A percentile compares a stretch with the other conserved stretches of the same genome.
Evolutionary conservation across 1,139 yeast genomes (phyloP).

Genomic region (Taiozyma sp.): DNA sequence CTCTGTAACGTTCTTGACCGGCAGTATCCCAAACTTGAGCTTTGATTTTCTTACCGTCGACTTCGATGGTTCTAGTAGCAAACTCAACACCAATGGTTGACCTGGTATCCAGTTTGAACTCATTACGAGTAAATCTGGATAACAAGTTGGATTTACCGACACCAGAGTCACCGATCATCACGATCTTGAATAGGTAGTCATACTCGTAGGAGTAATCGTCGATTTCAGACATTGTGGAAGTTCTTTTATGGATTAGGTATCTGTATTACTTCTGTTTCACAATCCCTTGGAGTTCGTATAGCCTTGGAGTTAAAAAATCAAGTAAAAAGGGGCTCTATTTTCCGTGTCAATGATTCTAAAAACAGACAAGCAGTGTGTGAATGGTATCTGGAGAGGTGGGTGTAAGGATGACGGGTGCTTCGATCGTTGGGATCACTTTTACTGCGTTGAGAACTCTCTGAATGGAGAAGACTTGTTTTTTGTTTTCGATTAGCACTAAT

Average conservation of each 20-base stretch:
- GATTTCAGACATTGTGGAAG: conserved; percentile 29
- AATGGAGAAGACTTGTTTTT: background rate
- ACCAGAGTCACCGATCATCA: conserved; percentile 94
- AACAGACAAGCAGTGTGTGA: background rate
- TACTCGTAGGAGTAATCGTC: conserved; percentile 89
- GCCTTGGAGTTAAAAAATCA: background rate
- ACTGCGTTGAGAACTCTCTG: background rate
- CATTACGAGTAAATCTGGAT: conserved; percentile 92
- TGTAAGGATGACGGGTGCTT: background rate
- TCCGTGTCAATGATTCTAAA: background rate
- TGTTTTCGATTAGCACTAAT: background rate
- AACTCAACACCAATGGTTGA: conserved; percentile 98
- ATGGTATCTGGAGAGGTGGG: background rate
- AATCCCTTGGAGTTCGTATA: background rate
- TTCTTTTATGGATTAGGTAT: background rate
- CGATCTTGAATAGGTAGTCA: conserved; percentile 93
- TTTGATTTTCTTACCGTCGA: conserved; percentile 91
- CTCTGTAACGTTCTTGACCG: conserved; percentile 97
- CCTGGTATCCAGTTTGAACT: conserved; percentile 89
- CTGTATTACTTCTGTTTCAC: background rate
- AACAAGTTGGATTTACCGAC: conserved; percentile 95
- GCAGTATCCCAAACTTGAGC: conserved; percentile 99
- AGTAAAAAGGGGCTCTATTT: background rate
- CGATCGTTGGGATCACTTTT: background rate
- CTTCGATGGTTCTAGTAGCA: conserved; percentile 92